A percentile compares a stretch with the other conserved stretches of the same genome.
Conservation (phyloP, 257 asterid genomes). For the Nicotiana paniculata region DNA sequence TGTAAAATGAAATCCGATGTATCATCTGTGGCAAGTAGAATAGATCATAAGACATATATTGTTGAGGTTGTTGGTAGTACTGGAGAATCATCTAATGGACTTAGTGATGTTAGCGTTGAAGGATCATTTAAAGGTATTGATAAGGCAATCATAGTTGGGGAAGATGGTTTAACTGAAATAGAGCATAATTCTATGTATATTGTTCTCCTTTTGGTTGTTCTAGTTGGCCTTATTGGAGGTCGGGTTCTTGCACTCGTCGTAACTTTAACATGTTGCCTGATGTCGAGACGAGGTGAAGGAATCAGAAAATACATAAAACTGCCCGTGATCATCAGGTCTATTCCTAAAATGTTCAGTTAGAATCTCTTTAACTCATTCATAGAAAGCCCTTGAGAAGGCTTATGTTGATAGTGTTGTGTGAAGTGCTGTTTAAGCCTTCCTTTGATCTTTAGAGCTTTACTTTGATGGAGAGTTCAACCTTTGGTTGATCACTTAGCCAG, state of each 20-base stretch:
- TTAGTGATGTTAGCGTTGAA: neutral
- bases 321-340: neutral
- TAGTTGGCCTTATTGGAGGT: conserved; percentile 45
- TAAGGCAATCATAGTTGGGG: conserved; percentile 10
- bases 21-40: neutral
- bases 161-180: conserved; percentile 1
- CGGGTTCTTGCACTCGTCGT: conserved; percentile 8
- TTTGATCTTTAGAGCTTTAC: neutral
- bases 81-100: neutral
- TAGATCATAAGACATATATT: neutral
- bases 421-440: conserved; percentile 3
- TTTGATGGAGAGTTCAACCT: conserved; percentile 4
- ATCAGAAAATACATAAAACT: neutral
- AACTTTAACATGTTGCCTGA: conserved; percentile 3
- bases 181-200: conserved; percentile 19
- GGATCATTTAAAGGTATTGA: conserved; percentile 2
- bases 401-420: conserved; percentile 3
- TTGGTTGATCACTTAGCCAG: conserved; percentile 3
- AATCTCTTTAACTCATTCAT: neutral
- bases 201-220: conserved; percentile 39
- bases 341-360: neutral
- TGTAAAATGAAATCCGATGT: neutral
- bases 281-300: neutral
- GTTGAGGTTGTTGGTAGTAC: neutral
- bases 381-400: neutral